Percentiles rank a stretch among this genome's conserved stretches.
These are phyloP conservation scores for Oryza meyeriana DNA, from an alignment of 176 grass and related monocot genomes.

Conservation along the genomic window DNA sequence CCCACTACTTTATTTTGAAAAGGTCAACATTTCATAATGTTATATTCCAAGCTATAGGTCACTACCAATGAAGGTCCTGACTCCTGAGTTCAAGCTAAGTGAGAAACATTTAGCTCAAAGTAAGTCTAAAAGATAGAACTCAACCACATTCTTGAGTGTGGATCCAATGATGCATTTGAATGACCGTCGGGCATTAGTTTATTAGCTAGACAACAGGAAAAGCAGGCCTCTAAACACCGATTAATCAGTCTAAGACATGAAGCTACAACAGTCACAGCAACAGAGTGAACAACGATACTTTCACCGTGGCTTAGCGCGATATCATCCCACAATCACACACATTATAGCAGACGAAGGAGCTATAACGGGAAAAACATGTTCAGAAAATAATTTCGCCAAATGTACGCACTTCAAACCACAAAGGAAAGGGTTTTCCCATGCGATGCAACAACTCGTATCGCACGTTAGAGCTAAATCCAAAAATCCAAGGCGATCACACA, in stretches of 20 bases:
- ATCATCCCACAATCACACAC: background rate
- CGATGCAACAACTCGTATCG: background rate
- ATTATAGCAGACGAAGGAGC: background rate
- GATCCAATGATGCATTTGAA: background rate
- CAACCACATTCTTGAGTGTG: background rate
- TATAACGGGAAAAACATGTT: background rate
- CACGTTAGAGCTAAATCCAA: background rate
- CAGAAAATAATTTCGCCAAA: background rate
- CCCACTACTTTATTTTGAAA: background rate
- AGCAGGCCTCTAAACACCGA: background rate
- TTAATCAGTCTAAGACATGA: background rate
- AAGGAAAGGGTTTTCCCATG: background rate
- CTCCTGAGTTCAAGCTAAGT: background rate
- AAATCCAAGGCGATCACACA: background rate
- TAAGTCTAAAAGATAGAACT: background rate
- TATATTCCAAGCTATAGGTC: background rate
- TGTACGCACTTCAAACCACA: background rate
- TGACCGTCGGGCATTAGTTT: background rate
- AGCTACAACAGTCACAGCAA: background rate
- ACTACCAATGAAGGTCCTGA: background rate
- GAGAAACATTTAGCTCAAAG: background rate
- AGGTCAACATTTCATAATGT: background rate
- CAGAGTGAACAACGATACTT: background rate
- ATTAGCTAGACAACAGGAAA: background rate
- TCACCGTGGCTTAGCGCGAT: background rate